Evolutionary conservation across 2,329 filamentous ascomycete genomes (phyloP), one percentile per base, ranked within the genome.

Genomic region (Exophiala phaeomuriformis): DNA sequence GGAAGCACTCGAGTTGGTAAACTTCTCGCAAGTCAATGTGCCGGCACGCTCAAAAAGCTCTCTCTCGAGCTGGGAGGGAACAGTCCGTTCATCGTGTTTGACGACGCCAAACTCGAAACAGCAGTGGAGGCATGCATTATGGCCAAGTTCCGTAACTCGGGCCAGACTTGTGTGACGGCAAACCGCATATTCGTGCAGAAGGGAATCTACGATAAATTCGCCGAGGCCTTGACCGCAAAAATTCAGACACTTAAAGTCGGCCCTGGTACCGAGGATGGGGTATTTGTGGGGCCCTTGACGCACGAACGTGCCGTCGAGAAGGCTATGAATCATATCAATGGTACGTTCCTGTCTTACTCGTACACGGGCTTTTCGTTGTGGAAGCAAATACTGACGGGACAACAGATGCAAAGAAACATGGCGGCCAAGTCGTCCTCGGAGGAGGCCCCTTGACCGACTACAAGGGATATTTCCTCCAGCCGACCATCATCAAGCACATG

Each of bases 111-210:
- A 41, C 53, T 74, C 10, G 67, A 70, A 6, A 61, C 61, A 1
- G 64, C 65, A 3, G 57, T 63, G n/a, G 58, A 62, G 37, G 63
- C 61, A 19, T 58, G 55, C 36, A 58, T 63, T 28, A 12, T 59
- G 44, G 58, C 53, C 51, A 63, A 63, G 47, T 63, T 62, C 47
- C 39, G 61, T 31, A 56, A 64, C 57, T 51, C 63, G 58, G 58
- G 61, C n/a, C 61, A 63, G 52, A 63, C 60, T 6, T 63, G 61
- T 39, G 60, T 62, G 30, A 58, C 75, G 60, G 76, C 76, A 29
- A 94, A 94, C 74, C 79, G 88, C 31, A 81, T 94, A 60, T 91
- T 86, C 68, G 79, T 94, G 5, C 88, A 94, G 69, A 75, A 77
- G 35, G 84, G 82, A 55, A 80, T 94, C 68, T 90, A 93, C 71